Percentiles rank a stretch among this genome's conserved stretches.
Evolutionary conservation across 2,329 filamentous ascomycete genomes (phyloP).

Genomic region (Hypoxylon sp.): DNA sequence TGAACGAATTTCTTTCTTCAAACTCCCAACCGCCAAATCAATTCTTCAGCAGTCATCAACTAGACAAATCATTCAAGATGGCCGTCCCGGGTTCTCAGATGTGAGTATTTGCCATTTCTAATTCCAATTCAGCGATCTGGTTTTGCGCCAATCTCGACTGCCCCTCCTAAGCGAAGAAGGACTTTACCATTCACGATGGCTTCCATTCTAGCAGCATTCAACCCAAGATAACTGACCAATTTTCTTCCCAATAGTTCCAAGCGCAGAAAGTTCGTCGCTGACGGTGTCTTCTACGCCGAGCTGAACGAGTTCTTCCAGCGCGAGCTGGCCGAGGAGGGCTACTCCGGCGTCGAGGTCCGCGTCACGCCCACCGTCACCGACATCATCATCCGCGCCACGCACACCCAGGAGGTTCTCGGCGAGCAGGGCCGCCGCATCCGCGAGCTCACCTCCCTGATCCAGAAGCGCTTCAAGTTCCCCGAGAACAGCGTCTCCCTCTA

Average conservation of each 20-base stretch:
- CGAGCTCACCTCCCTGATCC: conserved; percentile 99
- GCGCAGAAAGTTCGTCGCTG: conserved; percentile 94
- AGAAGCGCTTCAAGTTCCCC: conserved; percentile 99
- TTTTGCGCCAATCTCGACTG: conserved; percentile 17
- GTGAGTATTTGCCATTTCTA: conserved; percentile 60
- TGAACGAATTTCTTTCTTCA: conserved; percentile 41
- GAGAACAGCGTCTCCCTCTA: conserved; percentile 99
- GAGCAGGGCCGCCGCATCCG: conserved; percentile 99
- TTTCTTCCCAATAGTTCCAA: conserved; percentile 75
- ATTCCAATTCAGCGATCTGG: background rate
- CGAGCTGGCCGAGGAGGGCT: conserved; percentile 99
- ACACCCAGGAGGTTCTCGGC: conserved; percentile 99
- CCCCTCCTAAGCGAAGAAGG: conserved; percentile 24
- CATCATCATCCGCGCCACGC: conserved; percentile 99
- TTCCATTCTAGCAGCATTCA: background rate
- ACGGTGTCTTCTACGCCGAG: conserved; percentile 99
- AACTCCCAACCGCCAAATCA: conserved; percentile 50
- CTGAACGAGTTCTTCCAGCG: conserved; percentile 99
- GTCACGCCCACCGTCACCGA: conserved; percentile 99
- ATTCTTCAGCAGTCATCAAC: conserved; percentile 57
- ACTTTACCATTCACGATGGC: conserved; percentile 28
- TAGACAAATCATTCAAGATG: conserved; percentile 66
- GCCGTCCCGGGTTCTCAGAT: conserved; percentile 74
- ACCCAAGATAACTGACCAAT: conserved; percentile 41
- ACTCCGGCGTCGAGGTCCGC: conserved; percentile 99